A percentile compares a stretch with the other conserved stretches of the same genome.
These are phyloP conservation scores for Sungouiozyma ichnusensis DNA, from an alignment of 805 yeast species.

Conservation along the genomic window DNA sequence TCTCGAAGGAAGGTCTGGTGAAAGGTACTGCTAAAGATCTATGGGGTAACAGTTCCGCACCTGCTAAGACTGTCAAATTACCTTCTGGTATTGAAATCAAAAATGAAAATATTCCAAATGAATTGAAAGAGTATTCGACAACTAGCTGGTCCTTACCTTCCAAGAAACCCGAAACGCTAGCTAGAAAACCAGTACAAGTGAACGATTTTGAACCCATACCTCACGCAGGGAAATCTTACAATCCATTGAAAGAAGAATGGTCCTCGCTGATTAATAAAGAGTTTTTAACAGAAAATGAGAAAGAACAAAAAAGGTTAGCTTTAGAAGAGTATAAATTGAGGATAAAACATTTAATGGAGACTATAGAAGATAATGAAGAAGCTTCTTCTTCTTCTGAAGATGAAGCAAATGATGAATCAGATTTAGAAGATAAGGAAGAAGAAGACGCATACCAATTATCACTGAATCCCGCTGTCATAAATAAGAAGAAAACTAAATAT, in stretches of 20 bases:
- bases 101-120: constrained; percentile 30
- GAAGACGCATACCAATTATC: constrained; percentile 40
- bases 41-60: constrained; percentile 43
- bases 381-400: constrained; percentile 30
- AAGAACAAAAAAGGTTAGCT: constrained; percentile 52
- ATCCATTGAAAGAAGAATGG: constrained; percentile 85
- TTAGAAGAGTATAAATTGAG: constrained; percentile 53
- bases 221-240: constrained; percentile 80
- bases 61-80: constrained; percentile 7
- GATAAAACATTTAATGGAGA: constrained; percentile 55
- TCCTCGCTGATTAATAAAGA: constrained; percentile 57
- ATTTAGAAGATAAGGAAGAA: constrained; percentile 25
- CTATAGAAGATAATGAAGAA: constrained; percentile 50
- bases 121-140: constrained; percentile 31
- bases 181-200: constrained; percentile 42
- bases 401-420: constrained; percentile 30
- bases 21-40: constrained; percentile 47
- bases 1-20: constrained; percentile 51
- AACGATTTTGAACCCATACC: constrained; percentile 45
- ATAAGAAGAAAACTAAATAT: constrained; percentile 63
- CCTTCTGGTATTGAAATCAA: constrained; percentile 24
- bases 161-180: constrained; percentile 44
- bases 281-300: constrained; percentile 50
- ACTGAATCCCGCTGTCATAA: constrained; percentile 55
- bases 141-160: constrained; percentile 44